Percentiles rank a stretch among this genome's conserved stretches.
Conservation (phyloP, 106 monocot species). For the Allium cepa region DNA sequence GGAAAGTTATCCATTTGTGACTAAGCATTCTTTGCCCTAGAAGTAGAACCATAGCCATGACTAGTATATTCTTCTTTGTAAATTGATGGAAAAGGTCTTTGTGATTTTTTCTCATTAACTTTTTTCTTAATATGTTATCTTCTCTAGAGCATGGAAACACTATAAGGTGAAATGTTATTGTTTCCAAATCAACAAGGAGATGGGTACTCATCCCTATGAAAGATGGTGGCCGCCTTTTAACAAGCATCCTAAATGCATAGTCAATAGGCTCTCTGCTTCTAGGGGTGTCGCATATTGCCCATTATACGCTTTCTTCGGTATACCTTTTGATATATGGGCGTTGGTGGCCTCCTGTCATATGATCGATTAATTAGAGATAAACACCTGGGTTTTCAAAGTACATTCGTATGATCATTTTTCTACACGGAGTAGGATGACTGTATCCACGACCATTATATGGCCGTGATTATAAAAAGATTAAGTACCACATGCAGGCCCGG, state of each 20-base stretch:
- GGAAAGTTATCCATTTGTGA: slow-evolving; percentile 55
- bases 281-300: slow-evolving; percentile 34
- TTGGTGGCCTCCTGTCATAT: slow-evolving; percentile 61
- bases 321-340: slow-evolving; percentile 28
- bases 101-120: slow-evolving; percentile 55
- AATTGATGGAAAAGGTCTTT: slow-evolving; percentile 21
- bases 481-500: neutral
- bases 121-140: slow-evolving; percentile 65
- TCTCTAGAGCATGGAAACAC: slow-evolving; percentile 32
- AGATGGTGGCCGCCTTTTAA: slow-evolving; percentile 32
- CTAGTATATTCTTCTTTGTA: slow-evolving; percentile 42
- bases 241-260: slow-evolving; percentile 44
- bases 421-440: slow-evolving; percentile 32
- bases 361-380: slow-evolving; percentile 65
- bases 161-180: slow-evolving; percentile 43
- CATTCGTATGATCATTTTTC: slow-evolving; percentile 38
- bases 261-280: slow-evolving; percentile 46
- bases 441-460: slow-evolving; percentile 21
- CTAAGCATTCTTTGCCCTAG: slow-evolving; percentile 72
- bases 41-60: slow-evolving; percentile 67
- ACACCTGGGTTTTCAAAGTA: slow-evolving; percentile 43
- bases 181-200: slow-evolving; percentile 46
- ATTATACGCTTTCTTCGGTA: slow-evolving; percentile 53
- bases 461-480: slow-evolving; percentile 32
- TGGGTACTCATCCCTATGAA: slow-evolving; percentile 68